phyloP scores from a whole-genome alignment of 768 basidiomycete species.

The Terana coerulea region DNA sequence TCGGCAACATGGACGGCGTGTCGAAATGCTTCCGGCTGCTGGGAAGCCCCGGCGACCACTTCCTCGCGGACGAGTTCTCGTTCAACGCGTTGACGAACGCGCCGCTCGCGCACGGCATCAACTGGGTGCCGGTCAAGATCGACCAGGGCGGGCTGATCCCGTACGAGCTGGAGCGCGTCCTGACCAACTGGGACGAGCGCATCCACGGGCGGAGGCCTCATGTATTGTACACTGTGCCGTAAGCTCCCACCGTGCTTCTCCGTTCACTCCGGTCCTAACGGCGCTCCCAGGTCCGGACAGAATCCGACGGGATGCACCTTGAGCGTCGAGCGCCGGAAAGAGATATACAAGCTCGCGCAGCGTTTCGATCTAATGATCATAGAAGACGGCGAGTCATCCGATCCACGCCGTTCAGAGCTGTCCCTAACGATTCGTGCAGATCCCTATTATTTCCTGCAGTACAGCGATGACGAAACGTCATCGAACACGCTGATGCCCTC shows the following conservation, averaged over 20 bases:
- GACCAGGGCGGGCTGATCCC: constrained; percentile 50
- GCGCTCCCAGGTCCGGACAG: constrained; percentile 31
- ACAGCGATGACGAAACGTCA: constrained; percentile 26
- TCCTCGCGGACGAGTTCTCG: constrained; percentile 42
- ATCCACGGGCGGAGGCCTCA: constrained; percentile 45
- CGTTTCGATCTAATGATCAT: constrained; percentile 50
- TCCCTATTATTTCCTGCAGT: constrained; percentile 50
- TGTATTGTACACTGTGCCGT: constrained; percentile 49
- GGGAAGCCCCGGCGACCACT: constrained; percentile 38
- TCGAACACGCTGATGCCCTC: constrained; percentile 30
- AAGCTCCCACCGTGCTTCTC: constrained; percentile 19
- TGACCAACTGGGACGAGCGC: constrained; percentile 41
- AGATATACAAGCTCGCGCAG: constrained; percentile 45
- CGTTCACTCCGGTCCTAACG: too few relatives aligned
- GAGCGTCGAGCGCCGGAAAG: constrained; percentile 39
- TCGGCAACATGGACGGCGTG: constrained; percentile 41
- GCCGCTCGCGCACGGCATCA: constrained; percentile 36
- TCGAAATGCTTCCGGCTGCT: constrained; percentile 40
- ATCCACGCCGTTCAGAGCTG: neutral
- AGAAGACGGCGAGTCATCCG: constrained; percentile 32
- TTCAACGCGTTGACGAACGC: constrained; percentile 39
- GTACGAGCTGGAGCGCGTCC: constrained; percentile 40
- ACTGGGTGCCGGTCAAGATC: constrained; percentile 42
- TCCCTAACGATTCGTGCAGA: constrained; percentile 25
- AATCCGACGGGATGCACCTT: constrained; percentile 51